These are phyloP conservation scores for Antitrichia curtipendula DNA, from an alignment of 225 moss, liverwort and hornwort species.

Conservation along the genomic window DNA sequence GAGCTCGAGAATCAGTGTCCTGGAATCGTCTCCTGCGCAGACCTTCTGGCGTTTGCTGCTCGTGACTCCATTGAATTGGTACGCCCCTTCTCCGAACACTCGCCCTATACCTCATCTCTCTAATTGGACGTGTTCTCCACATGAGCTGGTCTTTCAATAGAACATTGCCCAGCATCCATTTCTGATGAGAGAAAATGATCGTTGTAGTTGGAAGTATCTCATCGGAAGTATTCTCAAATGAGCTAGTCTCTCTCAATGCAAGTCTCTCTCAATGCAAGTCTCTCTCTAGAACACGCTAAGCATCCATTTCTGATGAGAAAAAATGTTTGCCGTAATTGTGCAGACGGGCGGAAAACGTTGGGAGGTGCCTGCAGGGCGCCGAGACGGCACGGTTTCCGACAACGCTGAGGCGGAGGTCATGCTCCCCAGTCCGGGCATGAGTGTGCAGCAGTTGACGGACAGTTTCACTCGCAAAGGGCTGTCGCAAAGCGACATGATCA, in stretches of 20 bases:
- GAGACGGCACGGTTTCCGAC: constrained; percentile 23
- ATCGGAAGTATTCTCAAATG: background rate
- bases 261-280: background rate
- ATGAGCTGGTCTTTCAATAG: background rate
- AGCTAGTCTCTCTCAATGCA: background rate
- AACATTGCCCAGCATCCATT: background rate
- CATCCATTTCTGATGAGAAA: background rate
- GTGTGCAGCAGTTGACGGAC: constrained; percentile 25
- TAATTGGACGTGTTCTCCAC: background rate
- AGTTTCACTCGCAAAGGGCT: constrained; percentile 33
- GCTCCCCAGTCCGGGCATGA: constrained; percentile 21
- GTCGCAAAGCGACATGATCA: constrained; percentile 37
- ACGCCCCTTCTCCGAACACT: background rate
- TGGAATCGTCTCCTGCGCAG: constrained; percentile 45
- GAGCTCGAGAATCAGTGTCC: constrained; percentile 31
- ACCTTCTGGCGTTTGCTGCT: constrained; percentile 34
- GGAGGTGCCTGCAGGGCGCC: constrained; percentile 34
- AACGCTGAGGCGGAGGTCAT: constrained; percentile 14
- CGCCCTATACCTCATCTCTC: background rate
- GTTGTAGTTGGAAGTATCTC: background rate
- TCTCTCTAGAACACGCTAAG: background rate
- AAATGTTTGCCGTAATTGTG: background rate
- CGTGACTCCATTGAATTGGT: constrained; percentile 37
- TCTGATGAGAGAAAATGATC: background rate
- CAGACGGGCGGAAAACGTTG: constrained; percentile 41